Evolutionary conservation across 306 rosid species (phyloP), one percentile per base, ranked within the genome.

Genomic region (Castanea crenata): DNA sequence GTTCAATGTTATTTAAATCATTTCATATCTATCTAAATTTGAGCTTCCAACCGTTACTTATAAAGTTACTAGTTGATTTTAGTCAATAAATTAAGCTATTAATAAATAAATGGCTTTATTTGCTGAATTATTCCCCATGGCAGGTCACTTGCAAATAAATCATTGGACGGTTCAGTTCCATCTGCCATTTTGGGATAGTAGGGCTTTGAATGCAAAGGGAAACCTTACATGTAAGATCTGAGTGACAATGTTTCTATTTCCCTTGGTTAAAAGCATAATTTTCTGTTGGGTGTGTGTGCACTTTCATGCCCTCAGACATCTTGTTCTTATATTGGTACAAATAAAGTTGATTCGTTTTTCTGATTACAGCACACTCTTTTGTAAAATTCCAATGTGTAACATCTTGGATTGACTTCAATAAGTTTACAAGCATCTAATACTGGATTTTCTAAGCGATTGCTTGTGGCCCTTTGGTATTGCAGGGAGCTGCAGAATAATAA

Each of bases 61-160:
- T 29, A 69, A 55, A 65, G 64, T 29, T 76, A 73, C 32, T 19
- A 34, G 15, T 38, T 72, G 16, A 12, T 61, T 11, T 75, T 18
- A 64, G 31, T 55, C 46, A 61, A 67, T 63, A 65, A 78, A 78
- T 75, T 49, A 63, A 71, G 21, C 68, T 51, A 64, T 44, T 5
- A 67, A 59, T 44, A 35, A 77, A 63, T 64, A 14, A 25, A 67
- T 71, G 58, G 18, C n/a, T 32, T 74, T 83, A 71, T 70, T 69
- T 69, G 20, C 21, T 46, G 6, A 38, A 38, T 6, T 38, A 38
- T 38, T 38, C 44, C 44, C 44, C 44, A n/a, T 83, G 86, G 85
- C 91, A 96, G 99, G 97, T 93, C 94, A 75, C 79, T 96, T 79
- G 91, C 90, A 44, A 90, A 89, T 89, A 96, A 96, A 84, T 79